Percentiles rank a stretch among this genome's conserved stretches.
Conservation (phyloP, 768 basidiomycete species). For the Trametes gibbosa region DNA sequence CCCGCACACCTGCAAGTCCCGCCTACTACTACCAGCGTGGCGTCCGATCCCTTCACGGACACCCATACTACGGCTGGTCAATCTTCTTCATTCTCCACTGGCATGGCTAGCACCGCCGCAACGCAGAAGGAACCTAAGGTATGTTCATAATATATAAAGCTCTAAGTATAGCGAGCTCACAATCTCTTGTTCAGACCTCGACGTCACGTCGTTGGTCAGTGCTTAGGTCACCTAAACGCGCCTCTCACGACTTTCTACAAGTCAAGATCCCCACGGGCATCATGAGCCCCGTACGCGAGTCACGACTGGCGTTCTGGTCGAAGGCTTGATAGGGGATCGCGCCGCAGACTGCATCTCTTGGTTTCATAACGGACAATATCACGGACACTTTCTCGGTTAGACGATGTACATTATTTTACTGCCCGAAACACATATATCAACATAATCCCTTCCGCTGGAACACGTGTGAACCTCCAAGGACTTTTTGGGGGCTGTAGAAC, state of each 20-base stretch:
- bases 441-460: too few species aligned
- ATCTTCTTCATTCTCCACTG: background rate
- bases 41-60: constrained; percentile 3
- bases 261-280: constrained; percentile 17
- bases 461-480: too few species aligned
- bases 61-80: background rate
- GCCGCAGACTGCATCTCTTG: background rate
- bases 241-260: constrained; percentile 9
- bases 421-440: too few species aligned
- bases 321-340: background rate
- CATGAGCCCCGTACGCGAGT: constrained; percentile 16
- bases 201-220: constrained; percentile 1
- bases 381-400: too few species aligned
- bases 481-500: too few species aligned
- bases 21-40: background rate
- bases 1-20: background rate
- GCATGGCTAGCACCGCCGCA: background rate
- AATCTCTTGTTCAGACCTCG: too few species aligned
- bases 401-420: too few species aligned
- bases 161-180: background rate
- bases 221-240: background rate
- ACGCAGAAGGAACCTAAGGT: background rate
- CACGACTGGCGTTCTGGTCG: constrained; percentile 9
- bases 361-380: background rate
- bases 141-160: background rate